Percentiles rank a stretch among this genome's conserved stretches.
Conservation (phyloP, 1,284 basidiomycete species). For the Neonothopanus nambi region DNA sequence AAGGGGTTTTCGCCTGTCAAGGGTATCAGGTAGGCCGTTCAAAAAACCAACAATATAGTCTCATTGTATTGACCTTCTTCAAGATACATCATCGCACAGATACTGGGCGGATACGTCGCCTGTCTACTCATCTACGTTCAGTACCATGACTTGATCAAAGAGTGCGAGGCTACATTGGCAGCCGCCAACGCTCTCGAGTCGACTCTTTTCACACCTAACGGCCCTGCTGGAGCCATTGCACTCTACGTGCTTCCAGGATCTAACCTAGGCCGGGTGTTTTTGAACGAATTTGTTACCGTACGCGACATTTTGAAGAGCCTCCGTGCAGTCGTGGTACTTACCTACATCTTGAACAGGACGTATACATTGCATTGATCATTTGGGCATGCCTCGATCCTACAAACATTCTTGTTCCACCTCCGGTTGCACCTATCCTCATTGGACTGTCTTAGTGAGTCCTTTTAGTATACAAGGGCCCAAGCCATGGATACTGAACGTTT, state of each 20-base stretch:
- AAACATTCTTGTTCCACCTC: constrained; percentile 58
- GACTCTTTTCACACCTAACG: constrained; percentile 56
- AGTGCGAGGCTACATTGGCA: constrained; percentile 43
- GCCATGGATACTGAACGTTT: neutral
- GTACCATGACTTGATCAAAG: constrained; percentile 54
- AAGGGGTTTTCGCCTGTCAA: constrained; percentile 56
- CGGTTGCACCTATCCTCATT: constrained; percentile 51
- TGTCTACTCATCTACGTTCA: constrained; percentile 61
- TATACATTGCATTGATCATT: constrained; percentile 61
- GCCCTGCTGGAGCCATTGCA: constrained; percentile 64
- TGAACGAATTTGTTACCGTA: constrained; percentile 69
- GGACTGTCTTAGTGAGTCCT: constrained; percentile 53
- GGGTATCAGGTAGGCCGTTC: constrained; percentile 41
- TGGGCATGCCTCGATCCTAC: constrained; percentile 63
- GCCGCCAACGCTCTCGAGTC: constrained; percentile 40
- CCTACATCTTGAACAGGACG: constrained; percentile 45
- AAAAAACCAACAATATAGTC: neutral
- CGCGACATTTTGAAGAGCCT: constrained; percentile 23
- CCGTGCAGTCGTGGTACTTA: neutral
- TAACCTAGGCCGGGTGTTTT: constrained; percentile 52
- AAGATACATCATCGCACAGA: constrained; percentile 65
- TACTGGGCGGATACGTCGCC: constrained; percentile 63
- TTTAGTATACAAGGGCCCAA: neutral
- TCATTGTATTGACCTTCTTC: neutral
- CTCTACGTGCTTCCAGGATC: constrained; percentile 50